These are phyloP conservation scores for Rhododendron ferrugineum DNA, from an alignment of 148 eudicot genomes.

Conservation along the genomic window DNA sequence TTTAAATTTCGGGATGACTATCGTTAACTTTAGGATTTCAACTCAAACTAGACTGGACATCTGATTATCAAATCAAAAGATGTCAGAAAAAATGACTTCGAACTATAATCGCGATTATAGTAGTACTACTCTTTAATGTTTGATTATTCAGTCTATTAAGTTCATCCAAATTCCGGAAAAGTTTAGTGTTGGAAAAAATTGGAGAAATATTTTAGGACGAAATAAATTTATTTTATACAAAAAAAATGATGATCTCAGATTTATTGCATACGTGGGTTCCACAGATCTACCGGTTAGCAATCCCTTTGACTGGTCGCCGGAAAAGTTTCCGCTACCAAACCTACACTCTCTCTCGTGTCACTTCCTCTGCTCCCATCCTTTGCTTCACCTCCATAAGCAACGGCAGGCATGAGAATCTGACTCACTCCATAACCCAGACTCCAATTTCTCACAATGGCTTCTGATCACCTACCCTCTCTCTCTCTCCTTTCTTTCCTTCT, in stretches of 20 bases:
- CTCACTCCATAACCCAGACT: background rate
- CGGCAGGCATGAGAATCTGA: background rate
- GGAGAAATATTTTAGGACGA: background rate
- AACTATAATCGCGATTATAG: too few relatives aligned
- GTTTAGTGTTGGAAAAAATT: too few relatives aligned
- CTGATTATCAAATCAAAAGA: too few relatives aligned
- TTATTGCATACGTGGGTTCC: background rate
- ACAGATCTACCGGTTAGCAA: background rate
- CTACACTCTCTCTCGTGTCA: background rate
- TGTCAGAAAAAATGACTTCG: too few relatives aligned
- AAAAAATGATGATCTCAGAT: background rate
- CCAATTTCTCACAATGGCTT: constrained; percentile 3
- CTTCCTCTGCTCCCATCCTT: background rate
- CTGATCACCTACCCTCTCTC: constrained; percentile 4
- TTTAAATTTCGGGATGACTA: too few relatives aligned
- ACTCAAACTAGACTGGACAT: too few relatives aligned
- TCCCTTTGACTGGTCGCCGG: background rate
- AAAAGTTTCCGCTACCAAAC: background rate
- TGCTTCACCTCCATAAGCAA: background rate
- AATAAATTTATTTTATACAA: too few relatives aligned
- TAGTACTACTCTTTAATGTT: background rate
- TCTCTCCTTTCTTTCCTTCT: constrained; percentile 14
- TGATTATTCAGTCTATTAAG: background rate
- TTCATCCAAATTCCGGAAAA: background rate
- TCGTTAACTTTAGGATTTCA: too few relatives aligned